Evolutionary conservation across 768 basidiomycete species (phyloP).

Genomic region (Lactifluus rugatus): DNA sequence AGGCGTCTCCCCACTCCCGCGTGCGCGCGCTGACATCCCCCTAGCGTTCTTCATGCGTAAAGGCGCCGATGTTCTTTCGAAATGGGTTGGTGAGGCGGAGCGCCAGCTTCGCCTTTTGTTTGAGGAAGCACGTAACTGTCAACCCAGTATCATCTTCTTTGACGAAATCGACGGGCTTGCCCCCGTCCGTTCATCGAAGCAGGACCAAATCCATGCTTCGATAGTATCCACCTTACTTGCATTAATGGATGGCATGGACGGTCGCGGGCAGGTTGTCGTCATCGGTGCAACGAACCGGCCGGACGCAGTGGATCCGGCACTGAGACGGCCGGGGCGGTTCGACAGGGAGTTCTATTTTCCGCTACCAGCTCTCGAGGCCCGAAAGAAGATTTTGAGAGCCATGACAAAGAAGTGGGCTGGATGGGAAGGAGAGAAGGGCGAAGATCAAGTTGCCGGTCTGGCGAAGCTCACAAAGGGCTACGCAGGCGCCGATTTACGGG

Average conservation of each 20-base stretch:
- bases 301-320: slow-evolving; percentile 94
- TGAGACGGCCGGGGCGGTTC: slow-evolving; percentile 89
- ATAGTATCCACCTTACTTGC: slow-evolving; percentile 94
- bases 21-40: neutral
- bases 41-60: slow-evolving; percentile 99
- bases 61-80: slow-evolving; percentile 93
- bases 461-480: slow-evolving; percentile 94
- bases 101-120: slow-evolving; percentile 90
- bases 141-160: slow-evolving; percentile 98
- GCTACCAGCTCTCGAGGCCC: slow-evolving; percentile 70
- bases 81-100: slow-evolving; percentile 99
- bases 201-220: slow-evolving; percentile 97
- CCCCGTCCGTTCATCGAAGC: slow-evolving; percentile 95
- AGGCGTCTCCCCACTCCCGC: slow-evolving; percentile 25
- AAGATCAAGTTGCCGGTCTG: slow-evolving; percentile 49
- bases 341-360: slow-evolving; percentile 98
- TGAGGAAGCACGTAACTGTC: slow-evolving; percentile 86
- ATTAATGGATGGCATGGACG: slow-evolving; percentile 99
- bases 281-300: slow-evolving; percentile 98
- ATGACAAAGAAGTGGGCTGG: slow-evolving; percentile 88
- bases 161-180: slow-evolving; percentile 99
- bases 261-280: slow-evolving; percentile 91
- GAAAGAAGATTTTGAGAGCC: slow-evolving; percentile 82
- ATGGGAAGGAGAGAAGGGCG: slow-evolving; percentile 49
- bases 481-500: slow-evolving; percentile 92